These are phyloP conservation scores for Aspergillus uvarum DNA, from an alignment of 2,329 filamentous ascomycete species.

Conservation along the genomic window DNA sequence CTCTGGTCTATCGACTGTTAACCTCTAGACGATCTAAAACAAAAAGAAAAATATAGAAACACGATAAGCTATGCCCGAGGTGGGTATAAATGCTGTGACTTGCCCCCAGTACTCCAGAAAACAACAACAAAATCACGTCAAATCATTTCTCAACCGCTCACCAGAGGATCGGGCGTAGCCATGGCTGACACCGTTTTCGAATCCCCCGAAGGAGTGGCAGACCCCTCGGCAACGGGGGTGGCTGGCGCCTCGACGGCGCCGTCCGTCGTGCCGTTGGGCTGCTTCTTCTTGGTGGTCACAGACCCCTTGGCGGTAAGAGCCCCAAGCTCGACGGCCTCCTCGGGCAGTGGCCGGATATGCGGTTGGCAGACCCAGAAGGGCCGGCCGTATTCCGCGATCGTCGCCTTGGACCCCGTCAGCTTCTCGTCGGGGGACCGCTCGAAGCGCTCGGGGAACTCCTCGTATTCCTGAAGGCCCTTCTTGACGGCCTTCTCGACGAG, in stretches of 20 bases:
- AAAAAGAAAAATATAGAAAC: not conserved
- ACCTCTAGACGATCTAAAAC: not conserved
- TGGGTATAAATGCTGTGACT: conserved; percentile 8
- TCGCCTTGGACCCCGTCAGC: conserved; percentile 52
- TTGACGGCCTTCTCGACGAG: conserved; percentile 76
- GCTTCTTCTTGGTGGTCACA: conserved; percentile 70
- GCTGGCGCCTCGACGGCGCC: conserved; percentile 13
- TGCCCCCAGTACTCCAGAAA: not conserved
- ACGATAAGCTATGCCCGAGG: conserved; percentile 5
- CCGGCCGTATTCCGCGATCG: conserved; percentile 70
- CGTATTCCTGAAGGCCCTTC: conserved; percentile 68
- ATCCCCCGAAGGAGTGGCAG: conserved; percentile 13
- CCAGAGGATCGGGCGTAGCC: conserved; percentile 29
- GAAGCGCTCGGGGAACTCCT: conserved; percentile 43
- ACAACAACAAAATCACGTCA: not conserved
- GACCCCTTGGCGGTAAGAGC: conserved; percentile 68
- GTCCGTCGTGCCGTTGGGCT: conserved; percentile 17
- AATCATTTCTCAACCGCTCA: conserved; percentile 27
- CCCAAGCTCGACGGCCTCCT: conserved; percentile 81
- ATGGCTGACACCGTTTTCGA: conserved; percentile 17
- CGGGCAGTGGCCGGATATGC: conserved; percentile 79
- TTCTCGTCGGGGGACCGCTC: conserved; percentile 37
- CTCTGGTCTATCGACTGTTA: not conserved
- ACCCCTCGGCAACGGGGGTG: too few relatives aligned
- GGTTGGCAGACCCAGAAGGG: conserved; percentile 92